These are phyloP conservation scores for Lycium ferocissimum DNA, from an alignment of 257 asterid genomes.

Conservation along the genomic window DNA sequence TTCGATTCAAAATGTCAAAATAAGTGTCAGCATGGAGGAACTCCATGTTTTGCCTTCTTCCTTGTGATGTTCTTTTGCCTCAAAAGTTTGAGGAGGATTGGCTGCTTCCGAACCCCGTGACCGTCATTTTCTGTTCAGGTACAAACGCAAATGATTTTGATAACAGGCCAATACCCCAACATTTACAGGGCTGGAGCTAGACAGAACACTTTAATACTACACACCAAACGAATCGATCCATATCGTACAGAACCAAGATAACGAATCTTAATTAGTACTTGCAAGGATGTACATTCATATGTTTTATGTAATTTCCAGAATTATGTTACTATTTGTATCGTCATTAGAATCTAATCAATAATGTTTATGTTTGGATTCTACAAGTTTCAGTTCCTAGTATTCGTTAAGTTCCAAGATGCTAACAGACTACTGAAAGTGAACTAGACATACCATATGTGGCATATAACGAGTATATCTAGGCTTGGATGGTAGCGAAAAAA, in stretches of 20 bases:
- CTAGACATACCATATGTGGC: background rate
- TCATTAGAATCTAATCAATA: background rate
- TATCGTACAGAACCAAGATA: background rate
- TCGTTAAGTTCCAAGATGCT: background rate
- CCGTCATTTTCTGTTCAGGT: background rate
- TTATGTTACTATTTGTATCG: background rate
- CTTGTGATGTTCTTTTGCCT: background rate
- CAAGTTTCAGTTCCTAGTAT: background rate
- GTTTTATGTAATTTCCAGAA: background rate
- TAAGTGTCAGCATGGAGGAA: background rate
- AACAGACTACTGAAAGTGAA: background rate
- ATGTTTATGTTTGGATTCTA: background rate
- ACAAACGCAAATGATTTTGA: constrained; percentile 15
- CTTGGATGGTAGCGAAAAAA: background rate
- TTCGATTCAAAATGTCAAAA: background rate
- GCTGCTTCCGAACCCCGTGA: background rate
- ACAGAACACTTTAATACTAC: background rate
- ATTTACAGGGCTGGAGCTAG: background rate
- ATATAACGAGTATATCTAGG: background rate
- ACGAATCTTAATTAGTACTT: background rate
- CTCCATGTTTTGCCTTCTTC: background rate
- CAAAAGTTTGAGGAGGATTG: background rate
- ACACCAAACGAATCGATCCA: background rate
- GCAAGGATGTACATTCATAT: background rate
- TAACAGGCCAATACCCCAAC: background rate